phyloP scores from a whole-genome alignment of 2,329 filamentous ascomycete species.

The Dothideomycetidae sp. region DNA sequence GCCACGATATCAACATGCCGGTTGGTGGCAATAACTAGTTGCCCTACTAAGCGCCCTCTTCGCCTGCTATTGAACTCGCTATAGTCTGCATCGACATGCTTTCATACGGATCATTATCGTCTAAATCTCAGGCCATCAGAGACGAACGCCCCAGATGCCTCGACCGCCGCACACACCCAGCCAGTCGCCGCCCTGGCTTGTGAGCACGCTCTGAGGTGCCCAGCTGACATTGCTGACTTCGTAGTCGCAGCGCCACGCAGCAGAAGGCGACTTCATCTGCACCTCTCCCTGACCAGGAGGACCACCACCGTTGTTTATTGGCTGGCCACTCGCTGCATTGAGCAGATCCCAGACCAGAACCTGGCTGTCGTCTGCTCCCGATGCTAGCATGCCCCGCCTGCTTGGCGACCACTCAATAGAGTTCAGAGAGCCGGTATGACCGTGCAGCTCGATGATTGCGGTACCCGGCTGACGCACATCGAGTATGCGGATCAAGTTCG shows the following conservation, averaged over 20 bases:
- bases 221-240: constrained; percentile 76
- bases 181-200: constrained; percentile 63
- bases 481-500: constrained; percentile 80
- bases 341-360: constrained; percentile 91
- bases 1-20: too few species aligned
- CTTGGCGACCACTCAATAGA: constrained; percentile 92
- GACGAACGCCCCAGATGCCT: constrained; percentile 63
- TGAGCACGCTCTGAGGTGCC: constrained; percentile 58
- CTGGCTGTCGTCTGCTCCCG: constrained; percentile 79
- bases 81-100: too few species aligned
- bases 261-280: constrained; percentile 52
- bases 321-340: constrained; percentile 32
- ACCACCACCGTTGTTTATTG: constrained; percentile 8
- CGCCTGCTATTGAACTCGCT: too few species aligned
- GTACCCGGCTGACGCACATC: constrained; percentile 94
- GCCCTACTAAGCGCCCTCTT: too few species aligned
- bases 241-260: constrained; percentile 74
- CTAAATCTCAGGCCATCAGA: constrained; percentile 21
- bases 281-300: constrained; percentile 14
- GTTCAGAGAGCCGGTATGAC: constrained; percentile 73
- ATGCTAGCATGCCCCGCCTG: constrained; percentile 75
- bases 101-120: too few species aligned
- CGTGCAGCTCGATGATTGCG: constrained; percentile 81
- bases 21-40: too few species aligned
- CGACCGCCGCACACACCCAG: constrained; percentile 67